Conservation (phyloP, 768 basidiomycete species). For the Candolleomyces efflorescens region DNA sequence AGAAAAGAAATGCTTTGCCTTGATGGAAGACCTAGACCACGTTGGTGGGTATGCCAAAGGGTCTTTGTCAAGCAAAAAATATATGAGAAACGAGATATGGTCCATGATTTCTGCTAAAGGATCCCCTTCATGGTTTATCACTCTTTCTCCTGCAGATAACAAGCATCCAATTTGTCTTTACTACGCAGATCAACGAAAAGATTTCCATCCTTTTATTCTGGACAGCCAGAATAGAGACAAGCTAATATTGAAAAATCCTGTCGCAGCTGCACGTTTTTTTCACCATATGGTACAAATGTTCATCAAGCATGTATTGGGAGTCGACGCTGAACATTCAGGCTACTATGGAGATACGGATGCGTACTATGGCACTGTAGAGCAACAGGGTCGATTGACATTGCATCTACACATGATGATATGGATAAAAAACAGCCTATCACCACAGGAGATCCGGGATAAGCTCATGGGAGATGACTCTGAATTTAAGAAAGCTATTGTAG, state of each 20-base stretch:
- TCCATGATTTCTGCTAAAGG: background rate
- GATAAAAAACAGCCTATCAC: conserved; percentile 7
- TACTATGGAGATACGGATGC: conserved; percentile 22
- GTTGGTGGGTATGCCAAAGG: background rate
- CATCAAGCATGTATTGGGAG: conserved; percentile 21
- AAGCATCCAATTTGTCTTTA: background rate
- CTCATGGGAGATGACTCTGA: background rate
- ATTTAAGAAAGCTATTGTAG: background rate
- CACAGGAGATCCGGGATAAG: background rate
- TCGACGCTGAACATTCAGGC: too few species aligned
- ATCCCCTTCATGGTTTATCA: conserved; percentile 2
- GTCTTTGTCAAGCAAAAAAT: background rate
- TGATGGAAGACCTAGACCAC: background rate
- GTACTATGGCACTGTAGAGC: conserved; percentile 25
- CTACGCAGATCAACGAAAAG: background rate
- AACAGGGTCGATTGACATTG: conserved; percentile 26
- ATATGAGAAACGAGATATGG: conserved; percentile 1
- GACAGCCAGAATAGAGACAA: background rate
- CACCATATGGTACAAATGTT: conserved; percentile 24
- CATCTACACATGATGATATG: conserved; percentile 30
- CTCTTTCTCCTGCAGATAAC: background rate
- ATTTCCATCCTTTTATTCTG: background rate
- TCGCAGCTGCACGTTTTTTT: conserved; percentile 28
- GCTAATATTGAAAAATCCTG: conserved; percentile 15
- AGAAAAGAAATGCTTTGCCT: background rate